Evolutionary conservation across 2,329 filamentous ascomycete species (phyloP).

Genomic region (Macrophomina tecta): DNA sequence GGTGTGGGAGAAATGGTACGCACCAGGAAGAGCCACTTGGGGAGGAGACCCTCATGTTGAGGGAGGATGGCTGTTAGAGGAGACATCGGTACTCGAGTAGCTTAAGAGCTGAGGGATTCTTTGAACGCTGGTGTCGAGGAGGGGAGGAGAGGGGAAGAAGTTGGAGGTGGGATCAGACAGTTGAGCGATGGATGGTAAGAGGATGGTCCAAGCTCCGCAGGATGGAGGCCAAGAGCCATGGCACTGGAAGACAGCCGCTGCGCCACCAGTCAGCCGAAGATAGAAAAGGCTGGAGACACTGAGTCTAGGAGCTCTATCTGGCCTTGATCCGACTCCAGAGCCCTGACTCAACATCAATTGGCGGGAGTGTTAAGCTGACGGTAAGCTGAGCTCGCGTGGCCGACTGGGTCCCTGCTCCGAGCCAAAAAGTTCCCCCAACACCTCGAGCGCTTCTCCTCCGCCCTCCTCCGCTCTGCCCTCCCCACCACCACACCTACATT

Average conservation of each 20-base stretch:
- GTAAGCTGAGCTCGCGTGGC: constrained; percentile 7
- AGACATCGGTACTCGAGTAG: constrained; percentile 36
- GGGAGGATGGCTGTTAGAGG: constrained; percentile 51
- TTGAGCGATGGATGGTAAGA: constrained; percentile 11
- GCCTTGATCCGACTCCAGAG: too few species aligned
- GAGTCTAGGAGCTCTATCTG: too few species aligned
- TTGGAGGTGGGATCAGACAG: background rate
- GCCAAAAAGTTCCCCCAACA: constrained; percentile 28
- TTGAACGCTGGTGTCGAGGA: background rate
- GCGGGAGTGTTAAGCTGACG: background rate
- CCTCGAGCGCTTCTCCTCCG: constrained; percentile 1
- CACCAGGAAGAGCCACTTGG: constrained; percentile 71
- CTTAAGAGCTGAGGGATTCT: background rate
- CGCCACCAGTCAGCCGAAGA: too few species aligned
- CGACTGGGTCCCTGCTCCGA: constrained; percentile 7
- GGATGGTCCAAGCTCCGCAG: constrained; percentile 24
- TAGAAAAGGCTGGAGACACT: too few species aligned
- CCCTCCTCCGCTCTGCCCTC: background rate
- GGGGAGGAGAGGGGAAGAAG: background rate
- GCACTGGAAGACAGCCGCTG: background rate
- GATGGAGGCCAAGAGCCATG: background rate
- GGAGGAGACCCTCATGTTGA: constrained; percentile 58
- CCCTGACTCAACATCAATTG: background rate
- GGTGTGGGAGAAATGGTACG: constrained; percentile 29
- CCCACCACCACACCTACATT: constrained; percentile 1